Base-by-base conservation (phyloP, 129 eudicot species). In the Tagetes erecta region DNA sequence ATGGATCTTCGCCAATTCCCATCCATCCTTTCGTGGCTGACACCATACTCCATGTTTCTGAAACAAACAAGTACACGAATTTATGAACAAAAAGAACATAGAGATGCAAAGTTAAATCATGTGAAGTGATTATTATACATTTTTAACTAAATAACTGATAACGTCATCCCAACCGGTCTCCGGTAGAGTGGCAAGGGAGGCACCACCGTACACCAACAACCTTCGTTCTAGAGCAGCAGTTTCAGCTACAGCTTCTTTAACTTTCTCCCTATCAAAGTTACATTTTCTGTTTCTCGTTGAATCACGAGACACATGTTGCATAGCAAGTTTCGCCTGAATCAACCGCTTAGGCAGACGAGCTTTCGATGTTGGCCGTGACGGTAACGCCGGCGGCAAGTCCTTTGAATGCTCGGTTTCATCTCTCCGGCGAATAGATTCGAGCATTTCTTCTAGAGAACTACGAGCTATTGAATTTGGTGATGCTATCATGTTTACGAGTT, bases 31-130 rank as follows among this genome's bases (percentile, higher is more conserved):
- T 53, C 30, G 62, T 11, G 78, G 83, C 40, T 85, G 91, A 75
- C 96, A 90, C 99, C 99, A 94, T 47, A 90, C 94, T 76, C 86
- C 86, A 55, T 90, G 97, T 83, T 83, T 90, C 98, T 94, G 84
- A 82, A 90, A 77, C 73, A 71, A 35, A 71, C 31, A 70, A 73
- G 3, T 57, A 20, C 72, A 14, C 2, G 4, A 60, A 13, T 8
- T 34, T 3, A 5, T 40, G 10, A 10, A 33, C 13, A 0, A 20
- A 12, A 72, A 2, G 57, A 42, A 41, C 27, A n/a, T 44, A 41
- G 33, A 46, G 42, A 8, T 30, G 44, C 56, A 42, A 20, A 47
- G 10, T 12, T 11, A 37, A 75, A 11, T 53, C 33, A 73, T 13
- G 49, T 44, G 49, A 44, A 44, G 34, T 52, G 41, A 39, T 31